Evolutionary conservation across 2,329 filamentous ascomycete genomes (phyloP).

Genomic region (Chaetomium strumarium): DNA sequence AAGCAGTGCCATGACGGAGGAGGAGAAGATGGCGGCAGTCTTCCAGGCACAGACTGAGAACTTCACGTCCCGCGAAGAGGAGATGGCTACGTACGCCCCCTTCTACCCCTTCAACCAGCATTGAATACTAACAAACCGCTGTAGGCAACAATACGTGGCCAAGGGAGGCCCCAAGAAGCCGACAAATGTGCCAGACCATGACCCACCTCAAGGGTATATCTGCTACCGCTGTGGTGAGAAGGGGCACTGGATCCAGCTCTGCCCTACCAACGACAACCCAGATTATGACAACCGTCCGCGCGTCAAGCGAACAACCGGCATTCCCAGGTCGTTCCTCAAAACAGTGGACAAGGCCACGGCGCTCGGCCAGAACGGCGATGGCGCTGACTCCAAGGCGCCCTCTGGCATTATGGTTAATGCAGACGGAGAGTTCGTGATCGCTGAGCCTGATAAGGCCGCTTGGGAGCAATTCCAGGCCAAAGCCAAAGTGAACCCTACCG

Average conservation of each 20-base stretch:
- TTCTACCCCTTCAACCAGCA: background rate
- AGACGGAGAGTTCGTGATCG: slow-evolving; percentile 95
- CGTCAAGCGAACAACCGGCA: slow-evolving; percentile 94
- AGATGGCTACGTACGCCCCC: slow-evolving; percentile 69
- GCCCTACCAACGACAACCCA: slow-evolving; percentile 96
- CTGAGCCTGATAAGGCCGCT: slow-evolving; percentile 87
- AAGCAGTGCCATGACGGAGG: slow-evolving; percentile 79
- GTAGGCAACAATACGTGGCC: slow-evolving; percentile 56
- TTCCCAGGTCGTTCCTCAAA: slow-evolving; percentile 90
- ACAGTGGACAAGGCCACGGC: slow-evolving; percentile 87
- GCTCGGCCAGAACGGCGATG: slow-evolving; percentile 64
- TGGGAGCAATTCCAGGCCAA: slow-evolving; percentile 98
- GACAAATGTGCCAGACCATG: slow-evolving; percentile 79
- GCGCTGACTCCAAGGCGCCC: slow-evolving; percentile 73
- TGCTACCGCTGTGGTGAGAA: slow-evolving; percentile 96
- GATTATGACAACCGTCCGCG: slow-evolving; percentile 90
- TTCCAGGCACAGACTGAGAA: slow-evolving; percentile 84
- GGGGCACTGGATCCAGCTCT: slow-evolving; percentile 98
- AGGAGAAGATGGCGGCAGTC: slow-evolving; percentile 89
- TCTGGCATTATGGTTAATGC: slow-evolving; percentile 96
- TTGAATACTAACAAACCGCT: slow-evolving; percentile 30
- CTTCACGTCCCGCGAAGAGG: slow-evolving; percentile 78
- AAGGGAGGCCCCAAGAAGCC: slow-evolving; percentile 59
- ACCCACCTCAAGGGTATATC: slow-evolving; percentile 87
- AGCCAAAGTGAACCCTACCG: slow-evolving; percentile 76